These are phyloP conservation scores for Butyriboletus loyo DNA, from an alignment of 768 basidiomycete species.

Conservation along the genomic window DNA sequence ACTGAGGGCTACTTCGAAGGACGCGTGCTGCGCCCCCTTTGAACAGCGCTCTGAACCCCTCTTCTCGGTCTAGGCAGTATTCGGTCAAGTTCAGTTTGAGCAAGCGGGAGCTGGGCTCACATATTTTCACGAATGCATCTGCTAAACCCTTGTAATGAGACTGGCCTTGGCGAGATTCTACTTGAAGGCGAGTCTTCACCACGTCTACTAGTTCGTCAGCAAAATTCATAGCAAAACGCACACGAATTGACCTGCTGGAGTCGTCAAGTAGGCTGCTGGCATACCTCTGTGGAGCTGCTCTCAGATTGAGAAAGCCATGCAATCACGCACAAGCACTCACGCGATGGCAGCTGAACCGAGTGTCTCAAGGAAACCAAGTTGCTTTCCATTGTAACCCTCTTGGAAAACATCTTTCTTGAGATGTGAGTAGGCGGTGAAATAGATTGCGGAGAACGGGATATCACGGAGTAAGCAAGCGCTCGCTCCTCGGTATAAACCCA, in stretches of 20 bases:
- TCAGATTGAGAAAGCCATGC: constrained; percentile 26
- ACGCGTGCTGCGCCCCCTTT: constrained; percentile 90
- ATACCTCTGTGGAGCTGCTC: constrained; percentile 66
- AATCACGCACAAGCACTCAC: constrained; percentile 45
- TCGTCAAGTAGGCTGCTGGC: constrained; percentile 94
- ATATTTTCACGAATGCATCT: constrained; percentile 90
- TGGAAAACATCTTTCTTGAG: constrained; percentile 92
- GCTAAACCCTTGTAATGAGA: constrained; percentile 85
- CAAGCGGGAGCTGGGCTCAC: constrained; percentile 43
- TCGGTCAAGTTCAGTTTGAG: constrained; percentile 8
- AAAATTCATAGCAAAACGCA: constrained; percentile 2
- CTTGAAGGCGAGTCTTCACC: constrained; percentile 94
- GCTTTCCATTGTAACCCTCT: constrained; percentile 94
- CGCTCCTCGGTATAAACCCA: constrained; percentile 92
- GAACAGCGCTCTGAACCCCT: constrained; percentile 86
- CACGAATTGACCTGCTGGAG: constrained; percentile 68
- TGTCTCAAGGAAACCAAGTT: constrained; percentile 87
- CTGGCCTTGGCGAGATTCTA: constrained; percentile 88
- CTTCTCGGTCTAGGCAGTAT: constrained; percentile 64
- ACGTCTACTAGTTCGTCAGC: constrained; percentile 60
- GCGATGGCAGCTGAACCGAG: constrained; percentile 77
- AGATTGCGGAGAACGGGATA: constrained; percentile 95
- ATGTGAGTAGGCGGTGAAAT: constrained; percentile 86
- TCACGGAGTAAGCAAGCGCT: constrained; percentile 92
- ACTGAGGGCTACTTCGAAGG: constrained; percentile 87